Evolutionary conservation across 805 yeast species (phyloP).

Genomic region (Starmerella asiatica): DNA sequence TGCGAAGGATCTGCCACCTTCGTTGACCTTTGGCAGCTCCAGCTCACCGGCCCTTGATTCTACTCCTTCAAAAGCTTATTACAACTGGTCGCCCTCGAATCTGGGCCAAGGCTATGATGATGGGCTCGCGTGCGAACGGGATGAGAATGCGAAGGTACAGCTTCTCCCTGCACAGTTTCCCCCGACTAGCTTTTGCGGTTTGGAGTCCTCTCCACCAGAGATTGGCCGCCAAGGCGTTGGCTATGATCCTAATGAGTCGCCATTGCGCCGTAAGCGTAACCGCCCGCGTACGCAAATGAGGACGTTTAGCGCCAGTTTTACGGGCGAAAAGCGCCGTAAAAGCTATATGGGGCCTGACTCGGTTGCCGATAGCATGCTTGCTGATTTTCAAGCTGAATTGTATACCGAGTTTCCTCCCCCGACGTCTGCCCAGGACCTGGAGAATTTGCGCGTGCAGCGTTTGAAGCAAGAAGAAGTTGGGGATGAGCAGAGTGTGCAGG

Average conservation of each 20-base stretch:
- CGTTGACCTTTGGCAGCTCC: slow-evolving; percentile 16
- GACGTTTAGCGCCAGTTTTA: neutral
- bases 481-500: too few species aligned
- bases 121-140: neutral
- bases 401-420: too few species aligned
- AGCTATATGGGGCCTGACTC: neutral
- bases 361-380: too few species aligned
- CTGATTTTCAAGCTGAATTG: too few species aligned
- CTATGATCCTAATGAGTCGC: neutral
- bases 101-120: neutral
- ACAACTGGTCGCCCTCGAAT: slow-evolving; percentile 3
- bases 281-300: neutral
- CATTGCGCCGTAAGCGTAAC: neutral
- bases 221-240: neutral
- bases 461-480: too few species aligned
- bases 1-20: slow-evolving; percentile 11
- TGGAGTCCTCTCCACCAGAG: slow-evolving; percentile 15
- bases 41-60: slow-evolving; percentile 17
- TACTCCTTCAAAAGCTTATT: neutral
- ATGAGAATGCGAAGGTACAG: neutral
- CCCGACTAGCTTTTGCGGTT: neutral
- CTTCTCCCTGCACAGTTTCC: slow-evolving; percentile 15
- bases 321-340: neutral
- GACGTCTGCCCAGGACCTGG: too few species aligned
- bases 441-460: too few species aligned